Evolutionary conservation across 768 basidiomycete genomes (phyloP), one percentile per base, ranked within the genome.

Genomic region (Boletus rufocinnamomeus): DNA sequence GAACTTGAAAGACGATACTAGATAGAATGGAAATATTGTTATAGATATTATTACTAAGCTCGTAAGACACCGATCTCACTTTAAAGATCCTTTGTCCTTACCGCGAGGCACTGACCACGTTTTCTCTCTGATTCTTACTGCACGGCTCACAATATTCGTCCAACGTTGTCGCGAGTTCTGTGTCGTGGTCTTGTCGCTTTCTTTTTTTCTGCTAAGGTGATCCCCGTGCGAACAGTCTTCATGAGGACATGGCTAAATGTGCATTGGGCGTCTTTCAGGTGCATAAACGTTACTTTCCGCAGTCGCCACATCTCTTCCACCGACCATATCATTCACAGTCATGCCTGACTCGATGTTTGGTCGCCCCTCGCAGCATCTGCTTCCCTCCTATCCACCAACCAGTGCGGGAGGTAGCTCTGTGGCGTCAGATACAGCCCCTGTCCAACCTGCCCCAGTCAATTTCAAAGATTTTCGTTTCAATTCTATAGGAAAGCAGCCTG

Each of bases 401-500:
- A 49, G 3, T 7, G 17, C 59, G 0, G 56, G 17, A 7, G 28
- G 27, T 23, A 38, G 23, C 27, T 21, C 27, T 11, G 37, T 54
- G 11, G 17, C 25, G 21, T 32, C 60, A 32, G 51, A 52, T n/a
- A 6, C 52, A 21, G 21, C 58, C 58, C 55, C 72, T 62, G 54
- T 68, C 14, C 56, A 54, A 14, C 23, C 35, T 4, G 44, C 38
- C 1, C 50, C 64, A 21, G 64, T 34, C 25, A 61, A 61, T 44
- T 77, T 83, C 55, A 61, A 76, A n/a, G 66, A 73, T 53, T 77
- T 86, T 66, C 74, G 72, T 28, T 87, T 86, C 66, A 69, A 62
- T 13, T 77, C 70, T 5, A 87, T 88, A 41, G 85, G 85, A 30
- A 78, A 82, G 64, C 70, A 74, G 58, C 84, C 85, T 0, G 71